Percentiles rank a stretch among this genome's conserved stretches.
phyloP scores from a whole-genome alignment of 2,329 filamentous ascomycete genomes.

The Boeremia lycopersici region DNA sequence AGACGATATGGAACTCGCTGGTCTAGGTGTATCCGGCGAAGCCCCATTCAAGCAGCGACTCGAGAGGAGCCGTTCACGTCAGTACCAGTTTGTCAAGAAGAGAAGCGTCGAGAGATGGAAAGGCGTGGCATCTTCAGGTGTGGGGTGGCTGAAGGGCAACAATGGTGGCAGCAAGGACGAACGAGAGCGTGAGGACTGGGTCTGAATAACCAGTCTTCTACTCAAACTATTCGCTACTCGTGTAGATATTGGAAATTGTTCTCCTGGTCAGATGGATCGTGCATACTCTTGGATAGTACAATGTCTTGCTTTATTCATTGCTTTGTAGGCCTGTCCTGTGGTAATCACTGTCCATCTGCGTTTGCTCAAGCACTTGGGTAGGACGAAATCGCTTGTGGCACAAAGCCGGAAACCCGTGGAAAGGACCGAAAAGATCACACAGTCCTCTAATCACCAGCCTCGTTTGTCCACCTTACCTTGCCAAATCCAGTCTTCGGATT shows the following conservation, averaged over 20 bases:
- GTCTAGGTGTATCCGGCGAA: slow-evolving; percentile 30
- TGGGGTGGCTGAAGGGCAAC: slow-evolving; percentile 45
- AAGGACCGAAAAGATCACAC: slow-evolving; percentile 4
- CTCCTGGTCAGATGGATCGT: neutral
- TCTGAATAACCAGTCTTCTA: slow-evolving; percentile 19
- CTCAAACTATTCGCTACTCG: neutral
- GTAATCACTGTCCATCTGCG: neutral
- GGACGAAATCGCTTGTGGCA: too few relatives aligned
- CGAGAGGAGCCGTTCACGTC: slow-evolving; percentile 39
- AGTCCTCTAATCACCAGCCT: neutral
- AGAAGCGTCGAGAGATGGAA: slow-evolving; percentile 43
- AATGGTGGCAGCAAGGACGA: slow-evolving; percentile 33
- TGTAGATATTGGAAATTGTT: neutral
- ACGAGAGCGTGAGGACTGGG: slow-evolving; percentile 34
- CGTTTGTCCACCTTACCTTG: neutral
- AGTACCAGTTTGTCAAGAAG: slow-evolving; percentile 43
- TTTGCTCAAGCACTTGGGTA: neutral
- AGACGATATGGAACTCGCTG: slow-evolving; percentile 45
- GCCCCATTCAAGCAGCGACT: slow-evolving; percentile 39
- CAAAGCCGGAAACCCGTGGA: too few relatives aligned
- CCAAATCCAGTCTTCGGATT: neutral
- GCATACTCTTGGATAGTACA: neutral
- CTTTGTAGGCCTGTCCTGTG: neutral
- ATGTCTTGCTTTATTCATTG: neutral
- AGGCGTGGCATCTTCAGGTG: slow-evolving; percentile 40